Evolutionary conservation across 352 stramenopile genomes (phyloP), one percentile per base, ranked within the genome.

Genomic region (Pythium aquatile): DNA sequence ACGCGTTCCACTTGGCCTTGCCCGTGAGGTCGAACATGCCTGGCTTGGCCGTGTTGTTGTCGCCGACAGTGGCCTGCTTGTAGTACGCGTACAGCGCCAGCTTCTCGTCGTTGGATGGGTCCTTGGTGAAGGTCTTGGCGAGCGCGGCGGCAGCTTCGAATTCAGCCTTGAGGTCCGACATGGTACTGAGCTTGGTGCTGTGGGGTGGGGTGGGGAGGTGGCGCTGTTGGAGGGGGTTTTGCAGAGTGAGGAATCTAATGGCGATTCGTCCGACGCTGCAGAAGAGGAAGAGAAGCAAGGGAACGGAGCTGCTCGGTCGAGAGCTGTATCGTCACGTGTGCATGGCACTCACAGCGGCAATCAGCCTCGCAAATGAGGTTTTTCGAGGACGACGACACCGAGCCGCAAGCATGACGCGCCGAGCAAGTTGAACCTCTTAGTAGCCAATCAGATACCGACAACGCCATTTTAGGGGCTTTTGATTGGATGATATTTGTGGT

Each of bases 1-100:
- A 97, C 47, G 89, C 89, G 56, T 88, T 79, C 86, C 87, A 96
- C 83, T 97, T 97, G 72, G 85, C 85, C 75, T 94, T 94, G 68
- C 77, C 85, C 53, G 76, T 89, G 33, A 96, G 60, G 73, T 96
- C 84, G 61, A 96, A 91, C 83, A 96, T 94, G 65, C 88, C 87
- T 6, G 89, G 84, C 66, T 84, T 85, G 58, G 76, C 33, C 52
- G 84, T 93, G 64, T 79, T 91, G 76, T 90, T 90, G 82, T 97
- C 87, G 20, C 89, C 89, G 28, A 91, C 70, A 11, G 85, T 97
- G 49, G 86, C 88, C 75, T 97, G 89, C 84, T 97, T 97, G 85
- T 83, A 97, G 70, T 85, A 81, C n/a, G 84, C 81, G 80, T 97
- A 97, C 53, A 97, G 72, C 28, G 77, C 74, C 63, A 97, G 85